Evolutionary conservation across 1,284 basidiomycete genomes (phyloP), one percentile per base, ranked within the genome.

Genomic region (Cutaneotrichosporon spelunceum): DNA sequence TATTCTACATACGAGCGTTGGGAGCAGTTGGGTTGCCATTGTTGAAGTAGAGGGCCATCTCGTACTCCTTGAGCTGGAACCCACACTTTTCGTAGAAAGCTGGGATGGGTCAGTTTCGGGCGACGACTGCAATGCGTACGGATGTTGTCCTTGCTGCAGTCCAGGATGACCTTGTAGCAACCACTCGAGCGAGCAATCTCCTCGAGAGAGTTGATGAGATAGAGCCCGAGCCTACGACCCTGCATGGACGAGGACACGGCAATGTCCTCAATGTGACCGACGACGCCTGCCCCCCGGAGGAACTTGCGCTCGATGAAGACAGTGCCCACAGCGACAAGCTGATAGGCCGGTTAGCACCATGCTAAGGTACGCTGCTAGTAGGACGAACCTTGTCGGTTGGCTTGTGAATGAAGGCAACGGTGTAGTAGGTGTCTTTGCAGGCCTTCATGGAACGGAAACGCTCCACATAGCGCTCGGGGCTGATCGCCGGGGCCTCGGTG

Each of bases 51-150:
- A 73, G 67, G n/a, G 80, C 92, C 92, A 95, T 96, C 79, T 94
- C 90, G 71, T 85, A 87, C 79, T 93, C 91, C 79, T 91, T 93
- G 81, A 87, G 88, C 76, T 85, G 83, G 72, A 85, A 95, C 1
- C 93, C 94, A 76, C 95, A 99, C 80, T 97, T 98, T 79, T 92
- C 84, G 79, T 99, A 99, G 81, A 99, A 99, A 1, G 91, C 92
- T 94, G 74, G 33, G 11, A 34, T 5, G 29, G n/a, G 57, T 57
- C 26, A 63, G 59, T n/a, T 19, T n/a, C 21, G 8, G 16, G 4
- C 4, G 23, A 19, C 34, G 13, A 4, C 11, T 24, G 23, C 24
- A 24, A 23, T 23, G 56, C 92, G 79, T 76, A 96, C 93, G 87
- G 67, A 93, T 89, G 72, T 98, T 99, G 57, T 85, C 83, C 66